Base-by-base conservation (phyloP, 2,329 filamentous ascomycete genomes). In the Aspergillus cejpii region DNA sequence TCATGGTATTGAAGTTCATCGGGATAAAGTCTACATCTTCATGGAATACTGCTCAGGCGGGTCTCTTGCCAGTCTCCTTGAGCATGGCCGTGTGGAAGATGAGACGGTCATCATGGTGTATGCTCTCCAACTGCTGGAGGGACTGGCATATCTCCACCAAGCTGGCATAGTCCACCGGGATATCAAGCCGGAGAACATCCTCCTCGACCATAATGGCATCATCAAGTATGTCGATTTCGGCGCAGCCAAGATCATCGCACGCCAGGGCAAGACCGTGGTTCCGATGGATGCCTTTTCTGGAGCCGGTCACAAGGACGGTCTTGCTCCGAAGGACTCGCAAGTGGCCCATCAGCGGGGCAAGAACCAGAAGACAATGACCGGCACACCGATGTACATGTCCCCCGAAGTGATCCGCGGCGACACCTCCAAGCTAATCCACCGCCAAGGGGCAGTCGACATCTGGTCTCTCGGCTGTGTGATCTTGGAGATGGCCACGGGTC, bases 331-430 rank as follows among this genome's bases (percentile, higher is more conserved):
- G 42, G 64, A 67, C 19, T 29, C 50, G 5, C 58, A 60, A 29
- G 43, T 55, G 15, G 54, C 56, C 7, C 61, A 62, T 34, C 59
- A 64, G 26, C 62, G 54, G 14, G 54, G 65, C 43, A 69, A 68
- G 42, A 78, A 84, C 39, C 90, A 94, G 67, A 85, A 89, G 62
- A 92, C 87, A 27, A 96, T 97, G 83, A 95, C 90, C 15, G 92
- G 92, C 56, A 98, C 92, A 8, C 92, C 92, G 2, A 98, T 98
- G 92, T 98, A 98, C 75, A 98, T 98, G 92, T 97, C 92, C 5
- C 92, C 92, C 4, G 92, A 98, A 73, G 88, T 96, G 31, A 97
- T 98, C 73, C 94, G 90, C 60, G 92, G 92, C 45, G 84, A 90
- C 53, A 83, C 82, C 63, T 74, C 82, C 2, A 85, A 85, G 39